Evolutionary conservation across 2,329 filamentous ascomycete species (phyloP), one percentile per base, ranked within the genome.

Genomic region (Pseudocercospora fijiensis): DNA sequence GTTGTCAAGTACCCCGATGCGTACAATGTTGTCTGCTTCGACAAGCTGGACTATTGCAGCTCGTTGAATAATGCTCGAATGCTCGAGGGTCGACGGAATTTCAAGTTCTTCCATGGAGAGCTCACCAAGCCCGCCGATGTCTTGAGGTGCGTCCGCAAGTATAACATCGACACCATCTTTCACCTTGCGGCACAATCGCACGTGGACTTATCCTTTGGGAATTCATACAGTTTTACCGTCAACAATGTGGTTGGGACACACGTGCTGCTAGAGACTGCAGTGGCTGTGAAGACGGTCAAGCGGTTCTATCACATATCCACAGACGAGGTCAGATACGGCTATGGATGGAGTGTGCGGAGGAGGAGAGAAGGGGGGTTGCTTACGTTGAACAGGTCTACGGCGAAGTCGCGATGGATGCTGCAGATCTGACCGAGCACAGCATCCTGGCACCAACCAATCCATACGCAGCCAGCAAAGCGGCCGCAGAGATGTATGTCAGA

Each of bases 141-240:
- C 2, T 82, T 90, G 67, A 84, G 85, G 70, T 91, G 88, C 73
- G 83, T 94, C 73, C 84, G 89, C 75, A 84, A 86, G 65, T 82
- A 91, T 78, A 83, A 85, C 33, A 89, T 94, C 71, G 91, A 94
- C 75, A 92, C 90, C 58, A 84, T 95, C 65, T 87, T 94, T 76
- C 90, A 94, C 76, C 92, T 95, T 72, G 91, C 91, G 2, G 91
- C 91, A n/a, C 89, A 92, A 78, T 91, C 89, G 7, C 90, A 94
- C 74, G 91, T 95, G 57, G 90, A 94, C 72, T 78, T 92, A 71
- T 91, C 88, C 74, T 95, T 95, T 72, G 89, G 89, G 57, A 92
- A 94, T 78, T 91, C 90, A 9, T 91, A 91, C 75, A 84, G 86
- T 59, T 94, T 94, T 77, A 93, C 90, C 0, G 87, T 88, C 70